Evolutionary conservation across 202 grass and related monocot genomes (phyloP), one percentile per base, ranked within the genome.

Genomic region (Miscanthus sacchariflorus): DNA sequence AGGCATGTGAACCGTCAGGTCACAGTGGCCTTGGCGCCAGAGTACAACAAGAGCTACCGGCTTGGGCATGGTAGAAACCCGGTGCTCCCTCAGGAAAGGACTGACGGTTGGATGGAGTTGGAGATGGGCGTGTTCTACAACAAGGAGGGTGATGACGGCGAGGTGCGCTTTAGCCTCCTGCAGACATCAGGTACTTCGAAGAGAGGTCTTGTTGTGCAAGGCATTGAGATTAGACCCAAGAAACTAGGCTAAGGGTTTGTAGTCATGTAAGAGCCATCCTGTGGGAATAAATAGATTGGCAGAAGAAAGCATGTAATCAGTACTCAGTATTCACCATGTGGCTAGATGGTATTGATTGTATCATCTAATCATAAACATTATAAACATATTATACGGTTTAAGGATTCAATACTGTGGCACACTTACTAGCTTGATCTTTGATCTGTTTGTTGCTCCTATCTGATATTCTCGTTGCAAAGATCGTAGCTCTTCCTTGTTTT

Each of bases 101-200:
- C n/a, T 2, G 95, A 98, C 9, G 88, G 78, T 3, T 98, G 93
- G 91, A 80, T 93, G 93, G 93, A 98, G 84, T 24, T 95, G 40
- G 93, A 90, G 83, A 72, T 98, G 86, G 91, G 95, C 2, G 77
- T 85, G 45, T 93, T 98, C 18, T 72, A 71, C 14, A 88, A 27
- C 7, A 78, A 82, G 0, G 77, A 72, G 1, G 90, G 86, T 18
- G 88, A 92, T 1, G 70, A 89, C 5, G 86, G 54, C 5, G 88
- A 87, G 27, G 88, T 92, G 6, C 70, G 65, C 58, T 70, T 98
- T 78, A 90, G 84, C 33, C 91, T 93, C 30, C 85, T 11, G 84
- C 88, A 93, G 74, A 88, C 82, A 24, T 12, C 39, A 12, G 13
- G 3, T 19, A 11, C 5, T 45, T 18, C 11, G 1, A 76, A 54